Evolutionary conservation across 1,284 basidiomycete genomes (phyloP).

Genomic region (Leccinum variabile): DNA sequence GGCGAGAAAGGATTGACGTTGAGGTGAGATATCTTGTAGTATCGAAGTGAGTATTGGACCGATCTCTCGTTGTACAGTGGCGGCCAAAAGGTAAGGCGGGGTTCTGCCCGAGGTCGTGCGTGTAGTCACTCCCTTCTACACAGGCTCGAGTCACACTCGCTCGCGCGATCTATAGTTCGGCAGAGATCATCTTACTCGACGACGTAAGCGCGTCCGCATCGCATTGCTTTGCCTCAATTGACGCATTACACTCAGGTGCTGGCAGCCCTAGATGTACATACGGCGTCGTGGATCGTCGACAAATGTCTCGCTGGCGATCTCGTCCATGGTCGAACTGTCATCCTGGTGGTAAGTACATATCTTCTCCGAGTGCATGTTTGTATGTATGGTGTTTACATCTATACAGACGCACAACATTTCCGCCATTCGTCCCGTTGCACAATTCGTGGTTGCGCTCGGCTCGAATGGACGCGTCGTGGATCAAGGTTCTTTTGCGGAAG

Average conservation of each 20-base stretch:
- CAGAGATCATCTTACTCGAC: slow-evolving; percentile 3
- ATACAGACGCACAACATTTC: neutral
- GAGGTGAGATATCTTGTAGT: neutral
- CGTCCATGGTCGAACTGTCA: neutral
- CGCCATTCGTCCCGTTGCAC: neutral
- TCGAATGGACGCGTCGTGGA: neutral
- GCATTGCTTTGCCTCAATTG: neutral
- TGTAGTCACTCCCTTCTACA: neutral
- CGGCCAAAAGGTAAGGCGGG: neutral
- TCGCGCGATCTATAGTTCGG: slow-evolving; percentile 4
- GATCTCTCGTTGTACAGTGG: neutral
- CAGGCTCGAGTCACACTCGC: slow-evolving; percentile 6
- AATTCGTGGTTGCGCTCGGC: neutral
- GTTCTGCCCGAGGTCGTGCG: neutral
- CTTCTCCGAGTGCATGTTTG: neutral
- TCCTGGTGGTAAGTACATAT: neutral
- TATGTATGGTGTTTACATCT: too few species aligned
- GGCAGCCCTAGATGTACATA: neutral
- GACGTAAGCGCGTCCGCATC: neutral
- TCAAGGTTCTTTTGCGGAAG: neutral
- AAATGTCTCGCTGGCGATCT: neutral
- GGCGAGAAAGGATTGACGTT: slow-evolving; percentile 1
- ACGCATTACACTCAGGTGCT: neutral
- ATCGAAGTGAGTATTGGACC: neutral
- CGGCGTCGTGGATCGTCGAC: slow-evolving; percentile 1